These are phyloP conservation scores for Acorus calamus DNA, from an alignment of 106 monocot species.

Conservation along the genomic window DNA sequence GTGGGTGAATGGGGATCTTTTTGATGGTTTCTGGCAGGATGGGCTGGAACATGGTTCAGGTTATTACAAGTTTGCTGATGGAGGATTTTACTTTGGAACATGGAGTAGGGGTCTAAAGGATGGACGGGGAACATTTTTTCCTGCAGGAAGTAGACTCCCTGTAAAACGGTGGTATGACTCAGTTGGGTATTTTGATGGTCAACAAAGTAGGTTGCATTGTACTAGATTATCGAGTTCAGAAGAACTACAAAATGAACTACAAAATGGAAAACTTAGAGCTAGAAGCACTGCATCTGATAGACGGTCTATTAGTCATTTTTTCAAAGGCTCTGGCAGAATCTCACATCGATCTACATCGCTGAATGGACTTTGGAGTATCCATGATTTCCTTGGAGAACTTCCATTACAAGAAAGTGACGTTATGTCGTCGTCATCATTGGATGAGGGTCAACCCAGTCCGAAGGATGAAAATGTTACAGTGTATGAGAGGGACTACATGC, in stretches of 20 bases:
- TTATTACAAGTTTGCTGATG: slow-evolving; percentile 60
- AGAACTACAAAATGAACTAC: background rate
- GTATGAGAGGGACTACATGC: slow-evolving; percentile 82
- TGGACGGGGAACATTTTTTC: slow-evolving; percentile 66
- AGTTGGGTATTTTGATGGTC: slow-evolving; percentile 7
- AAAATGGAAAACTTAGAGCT: slow-evolving; percentile 6
- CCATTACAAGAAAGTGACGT: slow-evolving; percentile 19
- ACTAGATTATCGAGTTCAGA: slow-evolving; percentile 11
- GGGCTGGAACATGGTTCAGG: slow-evolving; percentile 74
- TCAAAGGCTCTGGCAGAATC: slow-evolving; percentile 41
- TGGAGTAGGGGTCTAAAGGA: slow-evolving; percentile 94
- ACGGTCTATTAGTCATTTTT: slow-evolving; percentile 22
- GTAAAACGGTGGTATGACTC: slow-evolving; percentile 16
- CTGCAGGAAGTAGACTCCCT: slow-evolving; percentile 39
- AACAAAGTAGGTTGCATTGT: slow-evolving; percentile 8
- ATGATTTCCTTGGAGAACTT: slow-evolving; percentile 27
- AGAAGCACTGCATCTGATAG: slow-evolving; percentile 10
- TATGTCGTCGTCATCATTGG: slow-evolving; percentile 22
- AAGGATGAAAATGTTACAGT: slow-evolving; percentile 15
- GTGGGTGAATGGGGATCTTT: slow-evolving; percentile 70
- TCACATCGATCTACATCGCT: slow-evolving; percentile 41
- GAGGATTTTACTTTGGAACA: slow-evolving; percentile 62
- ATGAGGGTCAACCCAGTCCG: slow-evolving; percentile 9
- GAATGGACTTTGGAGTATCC: slow-evolving; percentile 26
- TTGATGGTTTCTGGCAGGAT: slow-evolving; percentile 74